phyloP scores from a whole-genome alignment of 164 flowering plant species.

The Saururus chinensis region DNA sequence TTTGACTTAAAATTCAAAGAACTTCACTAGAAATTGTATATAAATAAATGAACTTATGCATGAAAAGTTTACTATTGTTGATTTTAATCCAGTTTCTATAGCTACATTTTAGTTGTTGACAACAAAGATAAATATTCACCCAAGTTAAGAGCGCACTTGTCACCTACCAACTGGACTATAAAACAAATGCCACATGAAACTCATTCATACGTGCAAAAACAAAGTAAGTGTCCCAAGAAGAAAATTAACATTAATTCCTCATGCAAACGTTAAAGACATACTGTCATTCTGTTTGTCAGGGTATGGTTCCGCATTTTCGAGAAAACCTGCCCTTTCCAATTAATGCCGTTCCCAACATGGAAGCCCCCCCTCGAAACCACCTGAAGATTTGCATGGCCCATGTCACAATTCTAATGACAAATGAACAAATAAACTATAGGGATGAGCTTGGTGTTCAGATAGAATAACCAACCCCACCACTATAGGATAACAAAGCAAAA shows the following conservation, averaged over 20 bases:
- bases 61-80: too few species aligned
- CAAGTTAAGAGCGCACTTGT: too few species aligned
- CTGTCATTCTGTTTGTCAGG: constrained; percentile 91
- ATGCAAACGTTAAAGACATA: constrained; percentile 21
- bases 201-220: too few species aligned
- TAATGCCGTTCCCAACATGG: constrained; percentile 98
- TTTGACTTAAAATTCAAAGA: too few species aligned
- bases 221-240: background rate
- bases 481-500: too few species aligned
- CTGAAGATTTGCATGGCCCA: constrained; percentile 18
- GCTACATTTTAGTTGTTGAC: too few species aligned
- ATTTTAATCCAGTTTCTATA: too few species aligned
- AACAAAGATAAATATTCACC: too few species aligned
- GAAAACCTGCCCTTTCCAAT: constrained; percentile 99
- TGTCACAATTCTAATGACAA: background rate
- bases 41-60: too few species aligned
- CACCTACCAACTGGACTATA: too few species aligned
- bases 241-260: background rate
- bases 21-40: too few species aligned
- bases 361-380: constrained; percentile 99
- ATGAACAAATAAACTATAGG: background rate
- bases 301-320: constrained; percentile 99
- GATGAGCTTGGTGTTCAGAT: background rate
- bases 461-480: background rate
- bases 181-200: too few species aligned